Base-by-base conservation (phyloP, 139 green algal species). In the Asterochloris erici region DNA sequence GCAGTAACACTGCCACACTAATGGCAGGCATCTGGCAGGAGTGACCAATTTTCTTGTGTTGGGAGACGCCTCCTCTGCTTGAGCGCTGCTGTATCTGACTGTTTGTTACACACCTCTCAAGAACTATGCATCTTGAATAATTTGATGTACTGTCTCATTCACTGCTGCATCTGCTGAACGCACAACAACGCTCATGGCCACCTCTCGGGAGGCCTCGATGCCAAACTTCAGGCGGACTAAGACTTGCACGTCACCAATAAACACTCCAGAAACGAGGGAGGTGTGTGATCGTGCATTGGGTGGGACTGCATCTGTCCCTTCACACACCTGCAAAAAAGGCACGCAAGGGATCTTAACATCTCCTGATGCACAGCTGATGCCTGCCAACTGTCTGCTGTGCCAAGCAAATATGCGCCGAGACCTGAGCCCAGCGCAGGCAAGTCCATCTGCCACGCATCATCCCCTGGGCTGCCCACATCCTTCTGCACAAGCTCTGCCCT, bases 171-270 rank as follows among this genome's bases (percentile, higher is more conserved):
- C 82, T 62, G 97, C 93, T 28, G 90, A 91, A 27, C 97, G 89
- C n/a, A 92, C 94, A 54, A 94, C 91, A 27, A 99, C 86, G 89
- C 99, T 98, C 96, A 99, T 98, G 23, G 97, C 97, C 28, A 99
- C 97, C 71, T 96, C 89, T 71, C 91, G 90, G 60, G 64, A 27
- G 4, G 87, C 83, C 78, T 98, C 96, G 28, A 99, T 96, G 75
- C 97, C 97, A 88, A 99, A 98, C 14, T 84, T 92, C 79, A 99
- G 85, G 14, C 95, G 90, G 74, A 96, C 93, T 27, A 98, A 88
- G 73, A 92, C 91, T 60, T 90, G 83, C 70, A 87, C 86, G 63
- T 94, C 87, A 15, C 95, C 96, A 14, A 95, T 86, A 68, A 98
- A 88, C 21, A 86, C 89, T 60, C 97, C 97, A 11, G 94, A 86